Conservation (phyloP, 2,329 filamentous ascomycete species). For the Monosporascus sp. region DNA sequence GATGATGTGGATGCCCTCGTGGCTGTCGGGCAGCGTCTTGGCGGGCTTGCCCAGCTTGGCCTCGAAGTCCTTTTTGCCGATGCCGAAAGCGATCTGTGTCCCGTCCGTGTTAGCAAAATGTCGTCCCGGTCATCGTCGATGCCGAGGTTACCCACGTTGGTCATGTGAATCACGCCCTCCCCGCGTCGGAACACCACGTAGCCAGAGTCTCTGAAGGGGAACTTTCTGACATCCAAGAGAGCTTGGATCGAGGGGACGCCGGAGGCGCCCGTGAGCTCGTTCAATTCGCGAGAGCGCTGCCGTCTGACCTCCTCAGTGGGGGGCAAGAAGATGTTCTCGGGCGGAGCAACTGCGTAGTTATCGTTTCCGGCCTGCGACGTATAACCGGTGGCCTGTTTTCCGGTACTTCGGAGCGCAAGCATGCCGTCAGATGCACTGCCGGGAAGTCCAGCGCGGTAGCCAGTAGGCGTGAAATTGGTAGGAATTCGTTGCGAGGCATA, state of each 20-base stretch:
- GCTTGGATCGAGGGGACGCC: background rate
- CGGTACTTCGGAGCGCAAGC: background rate
- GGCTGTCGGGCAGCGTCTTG: slow-evolving; percentile 33
- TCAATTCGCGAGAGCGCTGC: background rate
- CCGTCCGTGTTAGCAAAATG: no score
- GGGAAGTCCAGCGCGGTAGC: background rate
- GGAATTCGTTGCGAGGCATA: no score
- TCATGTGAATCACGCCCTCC: background rate
- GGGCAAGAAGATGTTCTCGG: background rate
- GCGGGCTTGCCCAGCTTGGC: slow-evolving; percentile 10
- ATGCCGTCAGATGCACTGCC: background rate
- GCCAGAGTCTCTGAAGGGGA: background rate
- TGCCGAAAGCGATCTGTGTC: background rate
- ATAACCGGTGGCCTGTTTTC: no score
- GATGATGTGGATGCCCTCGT: slow-evolving; percentile 42
- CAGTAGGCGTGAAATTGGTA: background rate
- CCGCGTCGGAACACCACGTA: background rate
- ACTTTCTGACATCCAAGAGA: background rate
- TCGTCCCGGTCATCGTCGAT: no score
- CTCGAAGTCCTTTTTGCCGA: background rate
- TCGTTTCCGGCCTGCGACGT: no score
- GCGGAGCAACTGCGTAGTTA: no score
- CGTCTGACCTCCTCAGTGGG: background rate
- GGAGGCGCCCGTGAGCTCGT: background rate
- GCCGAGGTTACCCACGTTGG: background rate